A percentile compares a stretch with the other conserved stretches of the same genome.
Conservation (phyloP, 2,329 filamentous ascomycete species). For the Epicoccum nigrum region DNA sequence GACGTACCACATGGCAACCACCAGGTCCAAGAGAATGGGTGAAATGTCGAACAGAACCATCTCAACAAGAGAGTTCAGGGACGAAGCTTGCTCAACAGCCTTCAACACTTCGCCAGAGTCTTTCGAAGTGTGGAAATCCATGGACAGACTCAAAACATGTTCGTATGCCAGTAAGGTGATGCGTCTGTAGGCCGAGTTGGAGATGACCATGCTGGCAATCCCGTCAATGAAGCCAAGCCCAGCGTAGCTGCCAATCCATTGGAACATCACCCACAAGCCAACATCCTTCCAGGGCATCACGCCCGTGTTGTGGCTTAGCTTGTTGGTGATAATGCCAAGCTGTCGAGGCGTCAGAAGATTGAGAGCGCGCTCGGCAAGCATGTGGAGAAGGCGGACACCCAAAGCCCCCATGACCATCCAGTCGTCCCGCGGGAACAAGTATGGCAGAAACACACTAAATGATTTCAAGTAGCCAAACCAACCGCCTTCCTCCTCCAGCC, state of each 20-base stretch:
- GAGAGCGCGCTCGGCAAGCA: conserved; percentile 73
- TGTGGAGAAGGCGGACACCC: conserved; percentile 68
- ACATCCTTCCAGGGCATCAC: conserved; percentile 61
- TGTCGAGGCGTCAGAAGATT: conserved; percentile 82
- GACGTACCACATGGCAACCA: conserved; percentile 66
- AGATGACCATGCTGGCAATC: conserved; percentile 61
- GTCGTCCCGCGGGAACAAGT: conserved; percentile 76
- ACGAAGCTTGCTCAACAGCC: conserved; percentile 67
- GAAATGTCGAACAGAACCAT: conserved; percentile 64
- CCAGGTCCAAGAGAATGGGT: conserved; percentile 67
- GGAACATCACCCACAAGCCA: conserved; percentile 55
- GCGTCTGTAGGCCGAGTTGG: conserved; percentile 63
- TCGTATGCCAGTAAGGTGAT: conserved; percentile 67
- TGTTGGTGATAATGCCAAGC: conserved; percentile 78
- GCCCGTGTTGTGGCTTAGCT: conserved; percentile 60
- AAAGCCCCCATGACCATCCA: conserved; percentile 71
- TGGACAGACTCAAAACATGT: conserved; percentile 71
- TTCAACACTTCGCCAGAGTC: conserved; percentile 69
- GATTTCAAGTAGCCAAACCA: conserved; percentile 79
- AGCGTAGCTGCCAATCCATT: conserved; percentile 58
- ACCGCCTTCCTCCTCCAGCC: conserved; percentile 74
- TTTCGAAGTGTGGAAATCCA: conserved; percentile 72
- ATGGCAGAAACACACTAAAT: conserved; percentile 76
- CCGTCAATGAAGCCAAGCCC: conserved; percentile 59
- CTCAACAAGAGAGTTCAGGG: conserved; percentile 65